phyloP scores from a whole-genome alignment of 768 basidiomycete genomes.

The Tephrocybe sp. region DNA sequence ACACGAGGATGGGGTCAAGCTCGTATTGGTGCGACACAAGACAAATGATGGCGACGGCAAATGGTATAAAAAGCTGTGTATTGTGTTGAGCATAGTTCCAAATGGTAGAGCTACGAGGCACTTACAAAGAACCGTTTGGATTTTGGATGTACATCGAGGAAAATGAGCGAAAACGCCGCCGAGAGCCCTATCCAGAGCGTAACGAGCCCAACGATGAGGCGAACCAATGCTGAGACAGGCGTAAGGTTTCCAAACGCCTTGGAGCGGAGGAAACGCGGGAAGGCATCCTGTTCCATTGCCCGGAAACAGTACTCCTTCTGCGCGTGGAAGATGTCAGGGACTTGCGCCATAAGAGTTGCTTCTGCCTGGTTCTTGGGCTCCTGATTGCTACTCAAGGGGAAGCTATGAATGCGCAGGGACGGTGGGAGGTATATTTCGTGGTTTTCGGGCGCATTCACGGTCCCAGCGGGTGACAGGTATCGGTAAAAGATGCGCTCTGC shows the following conservation, averaged over 20 bases:
- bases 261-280: conserved; percentile 89
- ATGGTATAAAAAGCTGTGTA: conserved; percentile 88
- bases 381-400: conserved; percentile 76
- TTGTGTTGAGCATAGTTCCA: conserved; percentile 10
- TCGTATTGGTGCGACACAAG: conserved; percentile 97
- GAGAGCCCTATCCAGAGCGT: conserved; percentile 95
- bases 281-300: conserved; percentile 94
- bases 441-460: conserved; percentile 79
- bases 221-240: conserved; percentile 82
- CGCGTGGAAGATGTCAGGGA: conserved; percentile 95
- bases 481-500: conserved; percentile 96
- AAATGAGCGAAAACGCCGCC: conserved; percentile 86
- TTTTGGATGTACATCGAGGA: conserved; percentile 91
- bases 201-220: conserved; percentile 83
- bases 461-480: conserved; percentile 83
- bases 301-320: conserved; percentile 98
- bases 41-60: conserved; percentile 84
- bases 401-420: conserved; percentile 85
- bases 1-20: conserved; percentile 93
- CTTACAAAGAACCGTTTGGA: conserved; percentile 93
- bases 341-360: conserved; percentile 76
- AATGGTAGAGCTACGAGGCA: conserved; percentile 20
- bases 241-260: conserved; percentile 99
- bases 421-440: conserved; percentile 99
- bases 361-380: conserved; percentile 74